Conservation (phyloP, 352 stramenopile species). For the Phytophthora macrochlamydospora region DNA sequence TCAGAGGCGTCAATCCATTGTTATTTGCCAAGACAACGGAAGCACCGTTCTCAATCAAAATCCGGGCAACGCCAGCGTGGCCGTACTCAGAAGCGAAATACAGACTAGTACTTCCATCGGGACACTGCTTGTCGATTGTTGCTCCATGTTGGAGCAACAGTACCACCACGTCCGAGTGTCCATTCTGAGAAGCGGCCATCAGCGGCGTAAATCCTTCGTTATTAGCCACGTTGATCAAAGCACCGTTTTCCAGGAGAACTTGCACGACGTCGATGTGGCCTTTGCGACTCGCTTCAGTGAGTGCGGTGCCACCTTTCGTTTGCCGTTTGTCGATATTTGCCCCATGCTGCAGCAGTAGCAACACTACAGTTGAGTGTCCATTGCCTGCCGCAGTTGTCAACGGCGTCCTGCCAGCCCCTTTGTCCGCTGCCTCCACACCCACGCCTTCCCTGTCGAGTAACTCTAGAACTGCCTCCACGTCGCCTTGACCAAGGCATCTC, state of each 20-base stretch:
- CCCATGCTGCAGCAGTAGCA: not conserved
- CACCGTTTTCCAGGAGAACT: not conserved
- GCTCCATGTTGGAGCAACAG: not conserved
- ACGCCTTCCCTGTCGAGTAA: not conserved
- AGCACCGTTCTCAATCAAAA: not conserved
- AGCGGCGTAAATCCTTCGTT: not conserved
- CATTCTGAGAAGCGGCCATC: not conserved
- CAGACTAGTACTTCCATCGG: not conserved
- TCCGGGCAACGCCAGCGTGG: not conserved
- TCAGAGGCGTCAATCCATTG: slow-evolving; percentile 2
- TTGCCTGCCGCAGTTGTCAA: not conserved
- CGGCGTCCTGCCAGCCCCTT: not conserved
- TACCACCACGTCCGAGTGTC: not conserved
- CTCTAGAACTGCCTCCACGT: not conserved
- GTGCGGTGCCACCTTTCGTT: not conserved
- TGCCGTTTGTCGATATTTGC: not conserved
- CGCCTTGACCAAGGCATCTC: not conserved
- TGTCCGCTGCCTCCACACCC: not conserved
- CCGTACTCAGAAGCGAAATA: slow-evolving; percentile 12
- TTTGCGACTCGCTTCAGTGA: no score
- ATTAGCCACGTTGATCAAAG: not conserved
- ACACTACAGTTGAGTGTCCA: not conserved
- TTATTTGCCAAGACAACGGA: slow-evolving; percentile 3
- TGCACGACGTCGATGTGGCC: not conserved
- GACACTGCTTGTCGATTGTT: not conserved